Base-by-base conservation (phyloP, 164 flowering plant genomes). In the Macadamia tetraphylla region DNA sequence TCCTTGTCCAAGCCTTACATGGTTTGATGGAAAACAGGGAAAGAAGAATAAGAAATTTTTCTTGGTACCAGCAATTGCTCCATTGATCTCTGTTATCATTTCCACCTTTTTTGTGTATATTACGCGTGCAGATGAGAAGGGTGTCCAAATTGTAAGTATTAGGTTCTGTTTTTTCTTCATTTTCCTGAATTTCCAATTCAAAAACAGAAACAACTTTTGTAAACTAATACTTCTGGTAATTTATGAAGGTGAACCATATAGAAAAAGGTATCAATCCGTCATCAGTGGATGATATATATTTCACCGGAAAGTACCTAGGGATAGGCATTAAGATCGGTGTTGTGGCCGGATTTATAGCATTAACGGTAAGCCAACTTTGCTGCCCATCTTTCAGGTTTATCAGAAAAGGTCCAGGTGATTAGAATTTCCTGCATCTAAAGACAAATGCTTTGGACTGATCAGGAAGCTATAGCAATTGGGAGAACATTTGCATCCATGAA, bases 381-480 rank as follows among this genome's bases (percentile, higher is more conserved):
- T 32, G 15, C 42, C 31, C 46, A 35, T 62, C 12, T 70, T 32
- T 57, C 6, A n/a, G 14, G 13, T 62, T 29, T 42, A 6, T 13
- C 10, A 58, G 35, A 23, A 46, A 23, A 68, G 30, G 3, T 2
- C 12, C 23, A 3, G 1, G 17, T 6, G 6, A 30, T 61, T 30
- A 13, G 5, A 35, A 35, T n/a, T 62, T 44, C 32, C 58, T 29
- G 44, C 29, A 15, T 49, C 55, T 48, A 30, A 49, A 29, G 29
- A 55, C 42, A 60, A 31, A 17, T 23, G 9, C 31, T 56, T 67
- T 62, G 56, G 49, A 65, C 64, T 60, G 71, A 46, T 77, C 86
- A 92, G 98, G 98, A 93, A 86, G 97, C 97, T 58, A 65, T 76
- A 63, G 96, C 97, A 14, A 91, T 93, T 56, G 98, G 92, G 70